Evolutionary conservation across 306 rosid genomes (phyloP), one percentile per base, ranked within the genome.

Genomic region (Macrotyloma uniflorum): DNA sequence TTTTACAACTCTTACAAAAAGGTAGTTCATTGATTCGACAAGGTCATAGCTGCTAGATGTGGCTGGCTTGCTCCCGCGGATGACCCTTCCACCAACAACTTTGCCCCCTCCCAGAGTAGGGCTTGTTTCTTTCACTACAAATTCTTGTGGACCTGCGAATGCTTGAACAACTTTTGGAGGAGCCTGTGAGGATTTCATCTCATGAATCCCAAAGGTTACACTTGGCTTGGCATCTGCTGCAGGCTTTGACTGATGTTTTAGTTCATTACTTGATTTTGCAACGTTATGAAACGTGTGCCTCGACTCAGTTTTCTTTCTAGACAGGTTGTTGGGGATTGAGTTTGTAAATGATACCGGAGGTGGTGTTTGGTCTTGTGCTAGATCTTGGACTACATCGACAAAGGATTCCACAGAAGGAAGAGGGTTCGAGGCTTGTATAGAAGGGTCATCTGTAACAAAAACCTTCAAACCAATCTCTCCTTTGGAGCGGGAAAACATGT

Each of bases 401-500:
- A 78, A 70, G 38, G 89, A 32, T 51, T 91, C 97, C 82, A 89
- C 68, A 18, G 91, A 87, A 75, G 99, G 96, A 64, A 89, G 89
- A 55, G 96, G 95, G 72, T 80, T 85, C 58, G 97, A 95, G 57
- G 93, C 74, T 83, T 76, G 86, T 65, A 88, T 20, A 62, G 88
- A 86, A 36, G 94, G 93, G 67, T 95, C 91, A 80, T 91, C 85
- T 4, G 89, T 90, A 2, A 95, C 88, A 64, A 88, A 95, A 14
- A 93, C 98, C 87, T 91, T 93, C 79, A 95, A 86, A 74, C 99
- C 98, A 82, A 95, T 92, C 81, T 95, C 99, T 43, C 99, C 98
- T 72, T 87, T 93, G 16, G 84, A 74, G 2, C 91, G 89, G 0
- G 97, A 91, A 13, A 91, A 85, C 20, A 93, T 2, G 68, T 59